Evolutionary conservation across 108 stramenopile species (phyloP), one percentile per base, ranked within the genome.

Genomic region (Ochromonas danica): DNA sequence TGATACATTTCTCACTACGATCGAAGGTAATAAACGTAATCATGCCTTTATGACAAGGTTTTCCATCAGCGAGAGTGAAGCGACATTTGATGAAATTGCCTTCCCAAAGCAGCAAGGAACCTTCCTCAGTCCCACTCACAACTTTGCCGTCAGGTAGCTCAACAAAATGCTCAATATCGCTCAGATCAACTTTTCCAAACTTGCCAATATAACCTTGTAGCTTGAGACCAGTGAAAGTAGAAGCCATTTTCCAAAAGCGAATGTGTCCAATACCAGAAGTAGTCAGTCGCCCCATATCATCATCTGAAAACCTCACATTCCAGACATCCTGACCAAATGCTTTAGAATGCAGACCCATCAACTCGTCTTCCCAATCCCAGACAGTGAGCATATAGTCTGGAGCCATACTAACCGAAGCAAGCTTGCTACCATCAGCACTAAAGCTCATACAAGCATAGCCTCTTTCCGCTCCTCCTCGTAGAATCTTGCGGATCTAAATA

Each of bases 221-320:
- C 88, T 91, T 91, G 2, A 90, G 81, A 38, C 90, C 90, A 0
- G 90, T 91, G 63, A 91, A 91, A 0, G 90, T 91, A 39, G 36
- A 35, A 0, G 90, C 88, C 87, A 91, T 89, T 40, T 79, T 78
- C 90, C 90, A 91, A 84, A 91, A 91, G n/a, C 90, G 87, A 40
- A 91, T 90, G 85, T 90, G 90, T 10, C 90, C 90, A 0, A 83
- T 84, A 35, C 90, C 90, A 0, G 81, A 80, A 0, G 90, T 89
- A 1, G 87, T 89, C 42, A 90, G 71, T 42, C 72, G 25, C 38
- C 31, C 38, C 14, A 6, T 6, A 41, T 75, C 72, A 60, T 75
- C 43, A 6, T 42, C 6, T 3, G 72, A 75, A 75, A 75, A 75
- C 28, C 31, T 45, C 40, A 75, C 72, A 75, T 45, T 75, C 28